phyloP scores from a whole-genome alignment of 805 yeast species.

The Wilhelminamyces savonicus region DNA sequence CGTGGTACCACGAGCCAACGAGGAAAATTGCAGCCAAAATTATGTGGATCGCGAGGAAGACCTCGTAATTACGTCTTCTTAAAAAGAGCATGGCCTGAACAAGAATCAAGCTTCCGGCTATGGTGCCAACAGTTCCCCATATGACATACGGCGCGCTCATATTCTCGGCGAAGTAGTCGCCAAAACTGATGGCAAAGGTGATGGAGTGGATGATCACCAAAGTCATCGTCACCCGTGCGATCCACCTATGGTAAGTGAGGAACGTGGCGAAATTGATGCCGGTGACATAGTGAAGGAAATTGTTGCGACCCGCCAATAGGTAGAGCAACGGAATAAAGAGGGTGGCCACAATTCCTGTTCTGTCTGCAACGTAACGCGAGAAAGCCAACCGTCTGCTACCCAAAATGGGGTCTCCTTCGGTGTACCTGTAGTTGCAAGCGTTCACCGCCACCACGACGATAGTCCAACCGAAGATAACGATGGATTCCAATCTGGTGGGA shows the following conservation, averaged over 20 bases:
- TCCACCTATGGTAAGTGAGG: conserved; percentile 10
- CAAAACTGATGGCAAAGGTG: conserved; percentile 4
- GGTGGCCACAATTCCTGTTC: conserved; percentile 7
- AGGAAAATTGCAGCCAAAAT: conserved; percentile 9
- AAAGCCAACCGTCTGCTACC: conserved; percentile 1
- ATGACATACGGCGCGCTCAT: conserved; percentile 4
- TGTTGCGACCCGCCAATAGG: conserved; percentile 12
- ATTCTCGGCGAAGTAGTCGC: conserved; percentile 2
- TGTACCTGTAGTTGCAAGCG: conserved; percentile 1
- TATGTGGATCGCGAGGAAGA: conserved; percentile 10
- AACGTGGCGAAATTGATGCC: conserved; percentile 10
- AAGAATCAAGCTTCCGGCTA: conserved; percentile 6
- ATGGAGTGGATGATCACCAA: conserved; percentile 8
- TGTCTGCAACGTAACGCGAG: conserved; percentile 8
- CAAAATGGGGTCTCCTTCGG: conserved; percentile 4
- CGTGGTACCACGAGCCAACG: conserved; percentile 11
- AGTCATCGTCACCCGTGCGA: conserved; percentile 6
- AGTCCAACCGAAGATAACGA: conserved; percentile 6
- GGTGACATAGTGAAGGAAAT: conserved; percentile 10
- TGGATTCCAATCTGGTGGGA: conserved; percentile 11
- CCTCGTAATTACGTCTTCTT: conserved; percentile 9
- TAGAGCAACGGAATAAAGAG: conserved; percentile 8
- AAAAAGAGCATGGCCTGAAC: conserved; percentile 10
- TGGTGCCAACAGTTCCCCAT: conserved; percentile 8
- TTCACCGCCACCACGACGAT: neutral